These are phyloP conservation scores for Sporothrix pallida DNA, from an alignment of 2,329 filamentous ascomycete genomes.

Conservation along the genomic window DNA sequence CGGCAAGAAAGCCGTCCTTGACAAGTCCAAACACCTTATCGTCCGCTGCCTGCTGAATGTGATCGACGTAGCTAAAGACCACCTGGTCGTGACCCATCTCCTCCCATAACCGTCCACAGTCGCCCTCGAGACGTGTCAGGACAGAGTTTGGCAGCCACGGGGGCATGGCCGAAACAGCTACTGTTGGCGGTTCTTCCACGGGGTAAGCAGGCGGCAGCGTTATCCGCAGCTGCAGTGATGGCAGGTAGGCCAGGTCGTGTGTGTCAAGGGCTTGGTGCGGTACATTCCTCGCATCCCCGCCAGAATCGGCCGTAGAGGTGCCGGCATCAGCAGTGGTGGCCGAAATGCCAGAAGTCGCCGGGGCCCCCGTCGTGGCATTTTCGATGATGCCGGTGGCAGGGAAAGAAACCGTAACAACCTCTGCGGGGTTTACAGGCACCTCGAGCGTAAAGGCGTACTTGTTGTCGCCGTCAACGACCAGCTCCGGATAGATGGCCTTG, in stretches of 20 bases:
- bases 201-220: conserved; percentile 65
- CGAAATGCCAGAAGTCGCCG: conserved; percentile 34
- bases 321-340: conserved; percentile 30
- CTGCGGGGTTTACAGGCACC: conserved; percentile 61
- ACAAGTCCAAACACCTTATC: conserved; percentile 65
- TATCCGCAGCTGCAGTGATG: conserved; percentile 61
- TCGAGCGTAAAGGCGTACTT: conserved; percentile 61
- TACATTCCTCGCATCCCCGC: neutral
- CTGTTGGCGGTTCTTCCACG: conserved; percentile 54
- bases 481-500: conserved; percentile 70
- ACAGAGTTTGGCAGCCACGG: conserved; percentile 61
- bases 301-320: neutral
- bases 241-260: conserved; percentile 62
- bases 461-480: conserved; percentile 53
- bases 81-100: conserved; percentile 65
- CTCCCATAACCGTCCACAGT: conserved; percentile 64
- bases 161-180: conserved; percentile 59
- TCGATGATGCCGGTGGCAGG: conserved; percentile 53
- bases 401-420: conserved; percentile 63
- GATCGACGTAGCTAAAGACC: conserved; percentile 68
- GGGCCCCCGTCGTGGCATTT: neutral
- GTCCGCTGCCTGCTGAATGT: conserved; percentile 63
- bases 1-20: conserved; percentile 54
- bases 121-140: conserved; percentile 56
- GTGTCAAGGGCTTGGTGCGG: conserved; percentile 47